Conservation (phyloP, 768 basidiomycete species). For the Butyriboletus loyo region DNA sequence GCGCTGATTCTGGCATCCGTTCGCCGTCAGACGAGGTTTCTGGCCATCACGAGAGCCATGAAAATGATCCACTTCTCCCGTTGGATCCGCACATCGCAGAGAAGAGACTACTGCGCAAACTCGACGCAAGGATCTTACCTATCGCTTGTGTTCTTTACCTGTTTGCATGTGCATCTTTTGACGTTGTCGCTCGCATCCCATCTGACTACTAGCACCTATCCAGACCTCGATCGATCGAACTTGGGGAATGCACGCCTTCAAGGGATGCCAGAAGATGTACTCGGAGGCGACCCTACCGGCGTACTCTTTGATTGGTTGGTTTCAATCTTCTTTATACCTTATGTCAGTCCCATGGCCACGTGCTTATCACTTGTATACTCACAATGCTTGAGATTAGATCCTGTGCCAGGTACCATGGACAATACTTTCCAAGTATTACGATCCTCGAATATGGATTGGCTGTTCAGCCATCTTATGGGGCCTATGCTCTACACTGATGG, state of each 20-base stretch:
- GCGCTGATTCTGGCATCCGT: not conserved
- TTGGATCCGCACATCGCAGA: conserved; percentile 38
- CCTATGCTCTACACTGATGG: conserved; percentile 68
- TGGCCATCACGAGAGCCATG: not conserved
- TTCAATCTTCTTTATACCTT: conserved; percentile 76
- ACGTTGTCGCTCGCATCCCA: not conserved
- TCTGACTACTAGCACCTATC: not conserved
- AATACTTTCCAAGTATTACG: conserved; percentile 62
- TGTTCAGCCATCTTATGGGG: conserved; percentile 72
- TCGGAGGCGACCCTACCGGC: conserved; percentile 68
- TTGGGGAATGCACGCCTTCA: conserved; percentile 77
- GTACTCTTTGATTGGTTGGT: conserved; percentile 75
- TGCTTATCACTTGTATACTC: not conserved
- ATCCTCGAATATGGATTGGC: conserved; percentile 71
- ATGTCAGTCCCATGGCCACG: conserved; percentile 42
- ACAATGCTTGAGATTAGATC: conserved; percentile 42
- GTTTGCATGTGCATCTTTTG: conserved; percentile 60
- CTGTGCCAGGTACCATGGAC: conserved; percentile 68
- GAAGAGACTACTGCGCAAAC: conserved; percentile 54
- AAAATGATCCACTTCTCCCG: conserved; percentile 21
- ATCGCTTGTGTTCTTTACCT: conserved; percentile 72
- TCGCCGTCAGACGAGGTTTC: conserved; percentile 5
- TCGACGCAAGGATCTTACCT: conserved; percentile 67
- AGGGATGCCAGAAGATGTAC: conserved; percentile 60
- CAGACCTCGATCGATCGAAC: conserved; percentile 71